Percentiles rank a stretch among this genome's conserved stretches.
Conservation (phyloP, 208 protist species). For the Vickermania ingenoplastis region DNA sequence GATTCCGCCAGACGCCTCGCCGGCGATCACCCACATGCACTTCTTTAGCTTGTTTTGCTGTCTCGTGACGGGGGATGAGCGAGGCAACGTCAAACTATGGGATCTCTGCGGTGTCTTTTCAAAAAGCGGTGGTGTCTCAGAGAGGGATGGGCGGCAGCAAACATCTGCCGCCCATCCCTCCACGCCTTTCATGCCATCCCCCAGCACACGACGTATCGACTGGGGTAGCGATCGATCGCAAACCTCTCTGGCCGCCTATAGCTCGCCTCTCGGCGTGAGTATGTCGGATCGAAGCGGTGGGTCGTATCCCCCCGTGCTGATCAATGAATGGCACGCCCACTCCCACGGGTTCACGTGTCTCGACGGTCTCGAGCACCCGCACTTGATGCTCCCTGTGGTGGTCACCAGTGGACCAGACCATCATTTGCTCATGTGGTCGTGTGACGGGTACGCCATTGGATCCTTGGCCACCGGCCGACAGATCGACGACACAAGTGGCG, state of each 20-base stretch:
- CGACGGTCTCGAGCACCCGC: conserved; percentile 14
- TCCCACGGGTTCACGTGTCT: conserved; percentile 19
- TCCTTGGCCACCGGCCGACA: conserved; percentile 33
- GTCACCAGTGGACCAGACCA: conserved; percentile 19
- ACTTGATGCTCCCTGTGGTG: conserved; percentile 16
- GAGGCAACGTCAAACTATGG: conserved; percentile 22
- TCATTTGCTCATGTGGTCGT: conserved; percentile 25
- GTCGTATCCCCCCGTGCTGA: conserved; percentile 11
- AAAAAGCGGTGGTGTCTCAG: neutral
- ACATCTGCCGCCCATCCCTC: neutral
- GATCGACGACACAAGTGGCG: conserved; percentile 18
- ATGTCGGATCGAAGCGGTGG: neutral
- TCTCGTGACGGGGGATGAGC: conserved; percentile 22
- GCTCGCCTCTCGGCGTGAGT: no score
- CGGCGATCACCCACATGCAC: conserved; percentile 21
- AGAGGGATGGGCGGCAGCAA: neutral
- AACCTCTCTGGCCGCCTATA: no score
- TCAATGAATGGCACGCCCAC: conserved; percentile 23
- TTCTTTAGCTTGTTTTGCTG: conserved; percentile 11
- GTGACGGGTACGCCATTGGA: conserved; percentile 31
- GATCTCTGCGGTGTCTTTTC: conserved; percentile 14
- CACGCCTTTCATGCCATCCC: neutral
- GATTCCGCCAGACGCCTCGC: neutral
- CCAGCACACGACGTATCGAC: neutral
- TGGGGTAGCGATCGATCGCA: neutral